Percentiles rank a stretch among this genome's conserved stretches.
These are phyloP conservation scores for Alloascoidea africana DNA, from an alignment of 805 yeast species.

Conservation along the genomic window DNA sequence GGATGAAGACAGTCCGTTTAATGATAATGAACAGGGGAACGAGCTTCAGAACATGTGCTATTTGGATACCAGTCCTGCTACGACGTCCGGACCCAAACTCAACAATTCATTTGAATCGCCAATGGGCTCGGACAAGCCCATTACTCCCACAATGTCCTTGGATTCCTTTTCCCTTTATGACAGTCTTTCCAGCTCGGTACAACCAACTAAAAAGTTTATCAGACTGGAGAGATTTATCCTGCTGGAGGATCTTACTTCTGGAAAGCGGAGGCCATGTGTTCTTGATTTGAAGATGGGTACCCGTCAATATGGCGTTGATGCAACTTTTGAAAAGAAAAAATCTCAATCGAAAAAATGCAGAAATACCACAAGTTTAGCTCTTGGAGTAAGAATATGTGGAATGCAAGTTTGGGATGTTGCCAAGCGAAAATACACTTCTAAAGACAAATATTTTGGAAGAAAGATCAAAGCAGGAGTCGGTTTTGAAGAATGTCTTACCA, in stretches of 20 bases:
- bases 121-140: too few relatives aligned
- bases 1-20: not conserved
- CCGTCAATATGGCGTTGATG: conserved; percentile 95
- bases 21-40: not conserved
- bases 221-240: conserved; percentile 70
- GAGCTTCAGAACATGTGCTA: not conserved
- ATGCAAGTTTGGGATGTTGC: conserved; percentile 65
- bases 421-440: conserved; percentile 35
- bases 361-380: conserved; percentile 58
- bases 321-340: conserved; percentile 47
- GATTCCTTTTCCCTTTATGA: not conserved
- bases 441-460: conserved; percentile 91
- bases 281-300: conserved; percentile 97
- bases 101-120: too few relatives aligned
- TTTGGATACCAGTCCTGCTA: not conserved
- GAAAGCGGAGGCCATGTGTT: conserved; percentile 77
- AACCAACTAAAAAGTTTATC: conserved; percentile 23
- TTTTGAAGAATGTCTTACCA: conserved; percentile 57
- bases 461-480: conserved; percentile 53
- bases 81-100: conserved; percentile 8
- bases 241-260: conserved; percentile 79
- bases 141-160: too few relatives aligned
- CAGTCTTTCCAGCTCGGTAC: conserved; percentile 11
- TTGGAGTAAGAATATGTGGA: conserved; percentile 93
- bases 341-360: conserved; percentile 78